These are phyloP conservation scores for Leptosphaerulina australis DNA, from an alignment of 2,329 filamentous ascomycete species.

Conservation along the genomic window DNA sequence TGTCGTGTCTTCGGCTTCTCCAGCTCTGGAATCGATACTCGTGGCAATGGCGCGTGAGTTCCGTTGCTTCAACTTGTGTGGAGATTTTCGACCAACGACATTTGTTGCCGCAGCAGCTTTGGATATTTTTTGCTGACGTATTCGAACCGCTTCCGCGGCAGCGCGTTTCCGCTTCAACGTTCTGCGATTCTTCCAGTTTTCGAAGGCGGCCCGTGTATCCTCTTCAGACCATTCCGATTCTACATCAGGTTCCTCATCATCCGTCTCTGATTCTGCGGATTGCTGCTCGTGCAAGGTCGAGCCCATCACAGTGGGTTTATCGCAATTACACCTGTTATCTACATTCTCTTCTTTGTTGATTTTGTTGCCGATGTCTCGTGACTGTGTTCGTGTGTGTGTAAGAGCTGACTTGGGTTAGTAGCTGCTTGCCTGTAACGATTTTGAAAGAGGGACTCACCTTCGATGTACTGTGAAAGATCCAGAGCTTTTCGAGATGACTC, in stretches of 20 bases:
- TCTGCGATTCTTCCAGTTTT: slow-evolving; percentile 67
- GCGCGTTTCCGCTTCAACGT: slow-evolving; percentile 59
- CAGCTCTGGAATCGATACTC: slow-evolving; percentile 29
- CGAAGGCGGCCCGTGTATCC: slow-evolving; percentile 61
- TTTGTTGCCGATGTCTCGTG: slow-evolving; percentile 20
- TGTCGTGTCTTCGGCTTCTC: slow-evolving; percentile 58
- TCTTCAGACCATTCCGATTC: slow-evolving; percentile 59
- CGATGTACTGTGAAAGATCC: slow-evolving; percentile 44
- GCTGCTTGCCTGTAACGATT: neutral
- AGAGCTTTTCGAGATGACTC: slow-evolving; percentile 40
- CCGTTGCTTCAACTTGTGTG: slow-evolving; percentile 28
- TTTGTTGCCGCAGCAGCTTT: slow-evolving; percentile 53
- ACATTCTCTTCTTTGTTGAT: neutral
- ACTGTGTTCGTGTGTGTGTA: slow-evolving; percentile 36
- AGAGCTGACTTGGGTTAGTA: slow-evolving; percentile 28
- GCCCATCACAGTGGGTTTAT: neutral
- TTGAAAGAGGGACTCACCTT: slow-evolving; percentile 22
- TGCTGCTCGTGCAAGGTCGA: neutral
- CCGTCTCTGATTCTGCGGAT: slow-evolving; percentile 11
- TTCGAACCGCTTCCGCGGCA: slow-evolving; percentile 56
- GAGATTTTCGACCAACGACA: slow-evolving; percentile 49
- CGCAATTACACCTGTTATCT: slow-evolving; percentile 3
- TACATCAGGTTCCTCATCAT: slow-evolving; percentile 17
- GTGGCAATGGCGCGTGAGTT: slow-evolving; percentile 19
- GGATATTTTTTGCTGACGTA: slow-evolving; percentile 55